Percentiles rank a stretch among this genome's conserved stretches.
Conservation (phyloP, 2,329 filamentous ascomycete species). For the Ophiostoma angusticollis region DNA sequence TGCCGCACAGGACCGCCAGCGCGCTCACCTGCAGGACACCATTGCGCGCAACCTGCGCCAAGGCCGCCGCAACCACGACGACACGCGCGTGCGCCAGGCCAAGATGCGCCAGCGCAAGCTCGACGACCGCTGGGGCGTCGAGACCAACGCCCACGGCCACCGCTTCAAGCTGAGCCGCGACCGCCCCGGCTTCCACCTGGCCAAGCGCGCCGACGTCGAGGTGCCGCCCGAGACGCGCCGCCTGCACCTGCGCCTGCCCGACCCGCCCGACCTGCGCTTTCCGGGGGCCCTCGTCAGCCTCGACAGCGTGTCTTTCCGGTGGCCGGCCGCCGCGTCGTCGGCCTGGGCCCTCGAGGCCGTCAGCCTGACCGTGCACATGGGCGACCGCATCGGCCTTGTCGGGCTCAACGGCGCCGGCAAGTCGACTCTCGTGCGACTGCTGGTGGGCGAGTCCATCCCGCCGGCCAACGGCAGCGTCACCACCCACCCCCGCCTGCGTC, state of each 20-base stretch:
- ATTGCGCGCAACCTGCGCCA: slow-evolving; percentile 63
- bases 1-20: slow-evolving; percentile 69
- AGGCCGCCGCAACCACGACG: slow-evolving; percentile 65
- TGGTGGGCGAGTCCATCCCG: slow-evolving; percentile 38
- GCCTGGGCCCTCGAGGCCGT: slow-evolving; percentile 43
- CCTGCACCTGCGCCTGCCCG: slow-evolving; percentile 44
- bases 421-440: slow-evolving; percentile 60
- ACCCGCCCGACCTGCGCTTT: slow-evolving; percentile 58
- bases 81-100: slow-evolving; percentile 76
- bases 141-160: slow-evolving; percentile 57
- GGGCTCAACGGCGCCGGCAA: slow-evolving; percentile 76
- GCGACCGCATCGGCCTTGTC: slow-evolving; percentile 61
- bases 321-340: slow-evolving; percentile 24
- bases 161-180: slow-evolving; percentile 75
- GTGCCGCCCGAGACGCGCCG: slow-evolving; percentile 50
- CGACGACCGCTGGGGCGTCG: slow-evolving; percentile 66
- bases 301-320: slow-evolving; percentile 56
- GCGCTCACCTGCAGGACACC: slow-evolving; percentile 65
- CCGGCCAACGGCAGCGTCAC: slow-evolving; percentile 30
- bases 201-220: slow-evolving; percentile 54
- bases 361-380: slow-evolving; percentile 55
- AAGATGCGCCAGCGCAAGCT: slow-evolving; percentile 76
- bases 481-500: slow-evolving; percentile 53
- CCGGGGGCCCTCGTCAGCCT: slow-evolving; percentile 61
- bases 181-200: slow-evolving; percentile 46